phyloP scores from a whole-genome alignment of 2,329 filamentous ascomycete genomes.

The Fusarium sp. region DNA sequence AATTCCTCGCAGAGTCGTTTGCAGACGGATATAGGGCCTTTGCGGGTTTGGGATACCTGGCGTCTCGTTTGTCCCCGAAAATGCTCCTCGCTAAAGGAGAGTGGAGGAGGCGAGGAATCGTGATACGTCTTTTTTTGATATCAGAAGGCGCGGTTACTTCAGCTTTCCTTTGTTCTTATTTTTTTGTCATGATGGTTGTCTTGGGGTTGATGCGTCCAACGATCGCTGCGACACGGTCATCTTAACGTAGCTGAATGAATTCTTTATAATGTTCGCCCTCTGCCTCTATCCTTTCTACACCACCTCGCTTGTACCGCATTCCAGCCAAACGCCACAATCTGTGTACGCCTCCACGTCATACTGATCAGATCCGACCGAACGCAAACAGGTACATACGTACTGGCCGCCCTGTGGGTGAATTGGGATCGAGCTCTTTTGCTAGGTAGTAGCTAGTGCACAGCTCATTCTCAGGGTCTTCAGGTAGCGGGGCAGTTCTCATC shows the following conservation, averaged over 20 bases:
- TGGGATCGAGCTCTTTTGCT: neutral
- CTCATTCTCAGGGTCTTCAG: conserved; percentile 22
- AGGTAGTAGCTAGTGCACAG: conserved; percentile 19
- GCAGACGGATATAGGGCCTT: conserved; percentile 42
- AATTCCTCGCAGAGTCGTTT: conserved; percentile 45
- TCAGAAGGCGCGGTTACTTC: conserved; percentile 53
- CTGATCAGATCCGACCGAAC: conserved; percentile 1
- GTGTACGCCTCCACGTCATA: conserved; percentile 29
- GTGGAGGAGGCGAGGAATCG: conserved; percentile 48
- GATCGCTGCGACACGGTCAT: conserved; percentile 49
- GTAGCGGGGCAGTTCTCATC: conserved; percentile 16
- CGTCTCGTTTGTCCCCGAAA: conserved; percentile 48
- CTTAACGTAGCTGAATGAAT: conserved; percentile 53
- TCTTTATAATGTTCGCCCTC: conserved; percentile 46
- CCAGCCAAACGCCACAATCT: conserved; percentile 12
- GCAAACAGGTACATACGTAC: neutral
- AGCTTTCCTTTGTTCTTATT: conserved; percentile 53
- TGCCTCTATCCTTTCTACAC: neutral
- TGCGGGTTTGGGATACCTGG: conserved; percentile 46
- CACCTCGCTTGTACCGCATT: neutral
- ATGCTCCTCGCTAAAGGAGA: conserved; percentile 48
- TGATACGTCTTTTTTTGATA: conserved; percentile 51
- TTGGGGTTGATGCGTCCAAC: conserved; percentile 50
- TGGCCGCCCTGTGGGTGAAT: neutral
- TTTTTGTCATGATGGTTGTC: conserved; percentile 50